Conservation (phyloP, 192 early-diverging fungal species). For the Rhizophagus clarus region DNA sequence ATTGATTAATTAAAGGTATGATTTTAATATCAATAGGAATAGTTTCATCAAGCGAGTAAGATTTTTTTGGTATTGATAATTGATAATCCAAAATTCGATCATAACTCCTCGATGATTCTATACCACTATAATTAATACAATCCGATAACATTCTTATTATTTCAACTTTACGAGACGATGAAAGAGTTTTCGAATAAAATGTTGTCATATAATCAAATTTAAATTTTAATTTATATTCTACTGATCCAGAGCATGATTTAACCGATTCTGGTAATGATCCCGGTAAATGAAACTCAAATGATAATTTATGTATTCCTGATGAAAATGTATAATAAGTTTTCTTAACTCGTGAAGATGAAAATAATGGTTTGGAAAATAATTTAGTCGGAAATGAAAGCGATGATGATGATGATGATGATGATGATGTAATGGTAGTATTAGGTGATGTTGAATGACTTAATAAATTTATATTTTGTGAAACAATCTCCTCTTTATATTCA, state of each 20-base stretch:
- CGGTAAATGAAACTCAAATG: conserved; percentile 38
- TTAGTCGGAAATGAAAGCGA: background rate
- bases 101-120: conserved; percentile 31
- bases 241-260: conserved; percentile 33
- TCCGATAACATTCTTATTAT: conserved; percentile 54
- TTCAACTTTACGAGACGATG: conserved; percentile 35
- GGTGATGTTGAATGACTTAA: background rate
- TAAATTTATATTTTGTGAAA: background rate
- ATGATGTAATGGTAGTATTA: no score
- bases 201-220: background rate
- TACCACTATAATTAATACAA: conserved; percentile 52
- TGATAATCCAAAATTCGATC: conserved; percentile 42
- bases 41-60: conserved; percentile 47
- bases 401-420: no score
- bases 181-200: conserved; percentile 49
- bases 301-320: conserved; percentile 36
- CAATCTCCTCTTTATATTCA: background rate
- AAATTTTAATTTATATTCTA: conserved; percentile 40
- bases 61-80: conserved; percentile 56
- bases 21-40: conserved; percentile 53
- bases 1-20: conserved; percentile 46
- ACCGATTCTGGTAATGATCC: conserved; percentile 40
- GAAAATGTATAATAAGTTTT: conserved; percentile 30
- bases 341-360: background rate
- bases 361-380: background rate